Conservation (phyloP, 1,284 basidiomycete species). For the Phaffia rhodozyma region DNA sequence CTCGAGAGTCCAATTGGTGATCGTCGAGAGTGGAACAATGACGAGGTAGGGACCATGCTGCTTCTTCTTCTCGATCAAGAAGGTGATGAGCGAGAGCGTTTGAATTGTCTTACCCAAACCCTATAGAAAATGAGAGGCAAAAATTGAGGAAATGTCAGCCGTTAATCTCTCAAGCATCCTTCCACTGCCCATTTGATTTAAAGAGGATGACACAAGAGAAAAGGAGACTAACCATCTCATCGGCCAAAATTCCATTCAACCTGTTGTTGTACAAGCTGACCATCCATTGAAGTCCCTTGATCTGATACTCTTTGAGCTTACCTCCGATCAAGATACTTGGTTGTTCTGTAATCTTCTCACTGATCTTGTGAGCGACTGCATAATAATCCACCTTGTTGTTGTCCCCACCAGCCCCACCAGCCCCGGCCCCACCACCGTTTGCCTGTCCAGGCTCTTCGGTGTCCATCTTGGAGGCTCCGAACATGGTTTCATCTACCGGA, state of each 20-base stretch:
- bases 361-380: slow-evolving; percentile 84
- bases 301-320: slow-evolving; percentile 83
- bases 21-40: slow-evolving; percentile 93
- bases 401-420: not conserved
- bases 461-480: slow-evolving; percentile 62
- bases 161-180: no score
- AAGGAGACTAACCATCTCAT: slow-evolving; percentile 63
- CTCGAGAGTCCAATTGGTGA: slow-evolving; percentile 97
- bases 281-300: slow-evolving; percentile 98
- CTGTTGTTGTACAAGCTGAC: slow-evolving; percentile 83
- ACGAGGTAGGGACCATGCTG: slow-evolving; percentile 93
- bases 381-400: slow-evolving; percentile 83
- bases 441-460: slow-evolving; percentile 50
- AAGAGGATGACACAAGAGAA: not conserved
- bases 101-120: slow-evolving; percentile 94
- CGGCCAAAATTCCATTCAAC: slow-evolving; percentile 82
- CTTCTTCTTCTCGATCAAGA: slow-evolving; percentile 85
- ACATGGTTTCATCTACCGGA: slow-evolving; percentile 73
- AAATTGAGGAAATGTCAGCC: not conserved
- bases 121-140: slow-evolving; percentile 37
- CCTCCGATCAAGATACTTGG: slow-evolving; percentile 71
- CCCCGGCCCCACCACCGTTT: not conserved
- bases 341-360: slow-evolving; percentile 77
- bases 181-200: not conserved
- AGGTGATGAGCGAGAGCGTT: slow-evolving; percentile 90